Percentiles rank a stretch among this genome's conserved stretches.
phyloP scores from a whole-genome alignment of 2,329 filamentous ascomycete genomes.

The Fusarium tupiense region DNA sequence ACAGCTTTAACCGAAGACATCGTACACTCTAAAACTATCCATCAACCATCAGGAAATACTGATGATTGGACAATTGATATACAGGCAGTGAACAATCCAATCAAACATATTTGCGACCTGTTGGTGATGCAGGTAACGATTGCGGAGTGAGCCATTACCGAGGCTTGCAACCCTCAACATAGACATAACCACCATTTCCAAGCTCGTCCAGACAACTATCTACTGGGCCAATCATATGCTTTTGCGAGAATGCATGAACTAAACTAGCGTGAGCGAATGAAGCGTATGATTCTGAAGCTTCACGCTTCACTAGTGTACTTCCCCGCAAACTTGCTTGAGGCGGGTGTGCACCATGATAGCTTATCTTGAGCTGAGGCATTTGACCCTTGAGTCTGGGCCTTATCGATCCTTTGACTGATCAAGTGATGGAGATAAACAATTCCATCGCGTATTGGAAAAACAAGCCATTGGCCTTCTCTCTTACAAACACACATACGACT shows the following conservation, averaged over 20 bases:
- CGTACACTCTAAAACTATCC: background rate
- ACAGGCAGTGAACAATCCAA: background rate
- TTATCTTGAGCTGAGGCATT: background rate
- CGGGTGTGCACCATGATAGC: background rate
- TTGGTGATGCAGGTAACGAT: background rate
- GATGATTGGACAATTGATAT: background rate
- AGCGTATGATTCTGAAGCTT: background rate
- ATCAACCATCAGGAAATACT: background rate
- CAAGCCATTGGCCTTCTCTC: background rate
- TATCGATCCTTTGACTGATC: background rate
- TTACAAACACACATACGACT: background rate
- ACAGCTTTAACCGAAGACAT: background rate
- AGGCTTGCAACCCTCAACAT: background rate
- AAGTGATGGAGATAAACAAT: background rate
- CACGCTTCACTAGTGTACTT: background rate
- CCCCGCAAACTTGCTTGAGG: background rate
- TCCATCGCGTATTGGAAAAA: fast-evolving
- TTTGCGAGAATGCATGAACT: background rate
- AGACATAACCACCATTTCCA: background rate
- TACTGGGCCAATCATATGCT: background rate
- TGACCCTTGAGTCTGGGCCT: background rate
- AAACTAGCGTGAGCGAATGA: background rate
- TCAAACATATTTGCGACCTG: background rate
- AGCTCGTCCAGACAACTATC: background rate
- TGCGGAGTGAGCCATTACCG: background rate